phyloP scores from a whole-genome alignment of 2,329 filamentous ascomycete species.

The Clonostachys solani region DNA sequence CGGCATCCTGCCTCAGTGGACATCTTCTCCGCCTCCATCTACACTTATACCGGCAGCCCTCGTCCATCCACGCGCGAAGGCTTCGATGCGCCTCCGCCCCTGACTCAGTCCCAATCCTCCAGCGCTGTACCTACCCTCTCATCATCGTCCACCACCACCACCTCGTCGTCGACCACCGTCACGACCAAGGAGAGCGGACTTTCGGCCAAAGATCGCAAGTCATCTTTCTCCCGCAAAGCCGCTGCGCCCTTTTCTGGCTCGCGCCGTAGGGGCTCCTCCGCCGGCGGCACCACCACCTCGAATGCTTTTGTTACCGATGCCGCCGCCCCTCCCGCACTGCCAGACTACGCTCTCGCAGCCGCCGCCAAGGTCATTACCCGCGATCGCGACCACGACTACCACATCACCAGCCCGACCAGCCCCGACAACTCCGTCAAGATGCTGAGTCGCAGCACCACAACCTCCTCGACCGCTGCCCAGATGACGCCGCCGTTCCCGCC shows the following conservation, averaged over 20 bases:
- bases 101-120: conserved; percentile 1
- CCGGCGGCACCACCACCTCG: conserved; percentile 24
- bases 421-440: conserved; percentile 35
- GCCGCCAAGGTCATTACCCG: conserved; percentile 35
- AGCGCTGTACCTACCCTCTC: background rate
- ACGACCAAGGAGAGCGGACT: conserved; percentile 8
- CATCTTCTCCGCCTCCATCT: conserved; percentile 16
- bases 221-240: conserved; percentile 49
- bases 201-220: conserved; percentile 38
- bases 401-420: conserved; percentile 13
- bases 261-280: conserved; percentile 31
- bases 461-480: conserved; percentile 16
- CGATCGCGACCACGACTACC: conserved; percentile 13
- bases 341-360: conserved; percentile 47
- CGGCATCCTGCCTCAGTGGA: conserved; percentile 1
- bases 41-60: conserved; percentile 1
- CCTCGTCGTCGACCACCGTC: conserved; percentile 5
- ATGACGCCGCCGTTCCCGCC: conserved; percentile 11
- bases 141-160: conserved; percentile 2
- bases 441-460: conserved; percentile 33
- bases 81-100: conserved; percentile 3
- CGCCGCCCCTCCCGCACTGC: conserved; percentile 45
- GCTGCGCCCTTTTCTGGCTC: conserved; percentile 42
- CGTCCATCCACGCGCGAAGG: conserved; percentile 30
- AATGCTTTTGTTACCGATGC: conserved; percentile 37